Base-by-base conservation (phyloP, 2,329 filamentous ascomycete genomes). In the Lachnum nothofagi region DNA sequence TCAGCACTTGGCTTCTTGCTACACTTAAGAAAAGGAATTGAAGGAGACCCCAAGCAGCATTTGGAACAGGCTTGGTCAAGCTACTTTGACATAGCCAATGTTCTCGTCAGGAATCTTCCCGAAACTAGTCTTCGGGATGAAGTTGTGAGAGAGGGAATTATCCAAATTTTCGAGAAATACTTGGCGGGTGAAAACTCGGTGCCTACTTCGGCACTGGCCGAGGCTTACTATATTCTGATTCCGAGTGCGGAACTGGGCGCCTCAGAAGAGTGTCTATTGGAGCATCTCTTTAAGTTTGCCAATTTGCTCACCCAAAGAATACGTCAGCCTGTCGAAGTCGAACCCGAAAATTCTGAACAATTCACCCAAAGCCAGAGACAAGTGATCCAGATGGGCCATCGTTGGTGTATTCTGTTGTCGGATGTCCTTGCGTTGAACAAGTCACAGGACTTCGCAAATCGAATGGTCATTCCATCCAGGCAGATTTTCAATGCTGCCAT, bases 241-340 rank as follows among this genome's bases (percentile, higher is more conserved):
- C 65, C 70, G 6, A 65, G 72, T 2, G 63, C 69, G 2, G 68
- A 70, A 9, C 49, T 68, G 1, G 67, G 73, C 2, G 57, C 82
- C 3, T 65, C 75, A 0, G 58, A 70, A 37, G 34, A 37, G 19
- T 37, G 17, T 37, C 34, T 37, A 22, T 10, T 37, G 17, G 3
- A 70, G 77, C 1, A 70, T 87, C 0, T 65, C 71, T 14, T 66
- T 72, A 3, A 72, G 83, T 54, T 93, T 88, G 87, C 80, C 0
- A 70, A 78, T 1, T 65, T 74, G 0, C 69, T 95, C n/a, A 72
- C 83, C 22, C 72, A 80, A 25, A 76, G 78, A 31, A 82, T 95
- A 48, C 83, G 82, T 46, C 79, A 80, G 5, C 94, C 89, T 0
- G 86, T 89, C 16, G 87, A 87, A 57, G 75, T 79, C 22, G 74